Evolutionary conservation across 164 flowering plant species (phyloP), one percentile per base, ranked within the genome.

Genomic region (Magnolia sinica): DNA sequence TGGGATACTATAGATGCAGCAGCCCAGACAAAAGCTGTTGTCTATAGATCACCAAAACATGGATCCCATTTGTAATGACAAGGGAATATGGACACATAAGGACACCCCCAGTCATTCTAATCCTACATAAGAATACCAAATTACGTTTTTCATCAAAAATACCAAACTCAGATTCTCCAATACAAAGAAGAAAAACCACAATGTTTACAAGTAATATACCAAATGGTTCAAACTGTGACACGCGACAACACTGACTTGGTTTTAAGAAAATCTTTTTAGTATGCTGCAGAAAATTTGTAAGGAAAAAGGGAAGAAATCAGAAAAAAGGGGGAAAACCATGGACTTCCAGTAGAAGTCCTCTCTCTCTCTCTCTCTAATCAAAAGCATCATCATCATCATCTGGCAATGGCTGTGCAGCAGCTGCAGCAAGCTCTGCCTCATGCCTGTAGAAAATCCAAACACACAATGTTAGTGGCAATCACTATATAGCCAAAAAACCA

Each of bases 301-400:
- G 61, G 16, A 55, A 55, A 37, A 37, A 3, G 2, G 45, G 45
- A 37, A 37, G 45, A 37, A 37, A 37, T 37, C 45, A 37, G 45
- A 55, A 55, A 55, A 55, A 14, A 14, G 16, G 45, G 0, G 61
- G 61, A 55, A 55, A 55, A 55, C 61, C 61, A 55, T 55, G 61
- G 18, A 55, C 61, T 11, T 55, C 18, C 61, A 9, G 61, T 55
- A 16, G 61, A 7, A 11, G 61, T 55, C 61, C 59, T 4, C 18
- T 55, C 61, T 16, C 24, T 20, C 24, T 20, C 10, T n/a, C 24
- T 20, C 7, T n/a, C 73, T 82, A 85, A 64, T 82, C 85, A 55
- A 87, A 82, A 0, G 82, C 73, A 63, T 87, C 90, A 77, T 86
- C 90, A 73, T 87, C 90, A 24, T 87, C 90, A 70, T 87, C 90